A percentile compares a stretch with the other conserved stretches of the same genome.
phyloP scores from a whole-genome alignment of 441 rosid genomes.

The Pelargonium cotyledonis region DNA sequence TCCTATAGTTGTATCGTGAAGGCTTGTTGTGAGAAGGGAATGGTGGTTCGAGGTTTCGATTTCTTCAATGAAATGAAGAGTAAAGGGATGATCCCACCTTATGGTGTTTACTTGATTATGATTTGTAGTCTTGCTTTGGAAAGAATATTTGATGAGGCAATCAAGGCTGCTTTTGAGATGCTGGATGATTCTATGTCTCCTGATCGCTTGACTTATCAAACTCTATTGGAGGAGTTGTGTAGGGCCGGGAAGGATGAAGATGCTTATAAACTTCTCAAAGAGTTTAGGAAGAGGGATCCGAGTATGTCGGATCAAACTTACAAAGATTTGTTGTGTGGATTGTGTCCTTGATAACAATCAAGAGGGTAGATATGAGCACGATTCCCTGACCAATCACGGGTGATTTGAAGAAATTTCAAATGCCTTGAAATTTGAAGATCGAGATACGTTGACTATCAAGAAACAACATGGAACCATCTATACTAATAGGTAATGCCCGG shows the following conservation, averaged over 20 bases:
- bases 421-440: too few species aligned
- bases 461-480: too few species aligned
- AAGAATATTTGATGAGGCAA: constrained; percentile 43
- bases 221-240: constrained; percentile 68
- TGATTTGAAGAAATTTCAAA: too few species aligned
- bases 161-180: constrained; percentile 53
- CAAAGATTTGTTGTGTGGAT: constrained; percentile 43
- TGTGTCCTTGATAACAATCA: constrained; percentile 14
- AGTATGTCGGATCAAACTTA: constrained; percentile 65
- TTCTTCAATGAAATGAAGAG: constrained; percentile 68
- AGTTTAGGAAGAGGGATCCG: constrained; percentile 56
- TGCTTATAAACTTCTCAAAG: constrained; percentile 67
- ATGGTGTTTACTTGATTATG: constrained; percentile 63
- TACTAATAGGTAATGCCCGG: background rate
- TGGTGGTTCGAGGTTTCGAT: constrained; percentile 52
- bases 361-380: too few species aligned
- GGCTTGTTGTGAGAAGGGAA: constrained; percentile 80
- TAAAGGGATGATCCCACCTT: constrained; percentile 49
- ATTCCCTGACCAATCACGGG: too few species aligned
- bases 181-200: constrained; percentile 52
- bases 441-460: too few species aligned
- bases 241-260: constrained; percentile 53
- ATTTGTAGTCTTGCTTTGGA: constrained; percentile 73
- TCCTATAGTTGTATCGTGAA: constrained; percentile 59
- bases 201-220: constrained; percentile 68